Evolutionary conservation across 2,329 filamentous ascomycete species (phyloP), one percentile per base, ranked within the genome.

Genomic region (Aspergillus novofumigatus): DNA sequence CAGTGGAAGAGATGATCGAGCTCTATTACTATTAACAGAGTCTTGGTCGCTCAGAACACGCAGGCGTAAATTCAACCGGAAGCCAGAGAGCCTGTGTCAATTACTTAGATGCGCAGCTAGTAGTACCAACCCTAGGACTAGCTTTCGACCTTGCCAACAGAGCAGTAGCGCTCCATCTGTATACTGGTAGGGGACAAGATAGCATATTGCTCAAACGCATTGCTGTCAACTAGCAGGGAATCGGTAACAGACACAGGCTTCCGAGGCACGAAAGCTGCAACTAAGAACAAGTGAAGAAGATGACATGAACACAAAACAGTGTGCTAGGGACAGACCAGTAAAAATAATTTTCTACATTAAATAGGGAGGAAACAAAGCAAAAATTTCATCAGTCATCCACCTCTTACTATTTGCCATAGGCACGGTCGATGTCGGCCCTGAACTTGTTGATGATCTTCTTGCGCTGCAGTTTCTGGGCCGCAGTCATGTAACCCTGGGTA

Each of bases 381-480:
- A 14, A 23, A 20, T 21, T 45, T 55, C 38, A 51, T 45, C 25
- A 28, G 2, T 50, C 26, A 51, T 54, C 68, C 67, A 75, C 54
- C 72, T 72, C 68, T 76, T 68, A 75, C 54, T 73, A 72, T 68
- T 76, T 77, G 59, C 78, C 78, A 63, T 89, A 89, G 1, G 85
- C 86, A 65, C 77, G 77, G 63, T 83, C 78, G 42, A 90, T 82
- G 56, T 88, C 81, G 61, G 81, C 80, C 73, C 84, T 75, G 76
- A 83, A 88, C 65, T 81, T 83, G 44, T 80, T 73, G 52, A 87
- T 73, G 58, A 90, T 88, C 66, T 81, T 84, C 77, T 84, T 88
- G 65, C 87, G 82, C 76, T 90, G 88, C 51, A 90, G 78, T 69
- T 90, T 90, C 73, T 90, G 87, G 2, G 87, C 87, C 10, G 87